A percentile compares a stretch with the other conserved stretches of the same genome.
phyloP scores from a whole-genome alignment of 2,329 filamentous ascomycete genomes.

The Diaporthe helianthi region DNA sequence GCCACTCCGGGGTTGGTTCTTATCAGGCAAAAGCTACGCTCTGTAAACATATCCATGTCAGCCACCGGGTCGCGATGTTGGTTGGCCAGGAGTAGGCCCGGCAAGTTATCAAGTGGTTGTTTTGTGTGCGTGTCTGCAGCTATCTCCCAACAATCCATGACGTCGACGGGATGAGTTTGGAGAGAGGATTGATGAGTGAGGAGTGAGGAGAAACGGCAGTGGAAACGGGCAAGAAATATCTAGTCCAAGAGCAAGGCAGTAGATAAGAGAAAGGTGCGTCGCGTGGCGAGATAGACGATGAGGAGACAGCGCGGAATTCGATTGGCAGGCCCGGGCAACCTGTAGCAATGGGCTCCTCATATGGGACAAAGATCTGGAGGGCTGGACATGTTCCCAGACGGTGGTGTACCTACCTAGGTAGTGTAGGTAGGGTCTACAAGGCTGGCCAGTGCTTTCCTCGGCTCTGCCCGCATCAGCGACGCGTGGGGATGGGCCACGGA shows the following conservation, averaged over 20 bases:
- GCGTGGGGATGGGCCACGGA: neutral
- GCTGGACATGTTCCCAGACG: neutral
- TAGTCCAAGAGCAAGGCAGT: neutral
- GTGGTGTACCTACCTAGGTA: too few species aligned
- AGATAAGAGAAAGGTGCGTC: constrained; percentile 12
- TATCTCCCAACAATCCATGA: constrained; percentile 5
- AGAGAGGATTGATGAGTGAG: constrained; percentile 23
- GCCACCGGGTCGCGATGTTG: neutral
- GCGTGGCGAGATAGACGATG: neutral
- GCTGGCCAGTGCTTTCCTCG: constrained; percentile 14
- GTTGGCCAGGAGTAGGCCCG: neutral
- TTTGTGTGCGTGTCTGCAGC: neutral
- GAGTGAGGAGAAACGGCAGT: constrained; percentile 15
- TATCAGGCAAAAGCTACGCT: neutral
- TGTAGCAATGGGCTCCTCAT: neutral
- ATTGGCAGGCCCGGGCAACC: neutral
- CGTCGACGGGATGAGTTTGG: neutral
- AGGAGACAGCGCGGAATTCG: neutral
- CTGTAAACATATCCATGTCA: neutral
- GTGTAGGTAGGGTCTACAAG: too few species aligned
- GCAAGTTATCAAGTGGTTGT: constrained; percentile 9
- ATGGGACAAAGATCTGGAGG: neutral
- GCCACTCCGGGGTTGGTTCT: neutral
- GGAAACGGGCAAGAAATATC: neutral
- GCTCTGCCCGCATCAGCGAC: constrained; percentile 8